Percentiles rank a stretch among this genome's conserved stretches.
phyloP scores from a whole-genome alignment of 768 basidiomycete species.

The Tylopilus subfusipes region DNA sequence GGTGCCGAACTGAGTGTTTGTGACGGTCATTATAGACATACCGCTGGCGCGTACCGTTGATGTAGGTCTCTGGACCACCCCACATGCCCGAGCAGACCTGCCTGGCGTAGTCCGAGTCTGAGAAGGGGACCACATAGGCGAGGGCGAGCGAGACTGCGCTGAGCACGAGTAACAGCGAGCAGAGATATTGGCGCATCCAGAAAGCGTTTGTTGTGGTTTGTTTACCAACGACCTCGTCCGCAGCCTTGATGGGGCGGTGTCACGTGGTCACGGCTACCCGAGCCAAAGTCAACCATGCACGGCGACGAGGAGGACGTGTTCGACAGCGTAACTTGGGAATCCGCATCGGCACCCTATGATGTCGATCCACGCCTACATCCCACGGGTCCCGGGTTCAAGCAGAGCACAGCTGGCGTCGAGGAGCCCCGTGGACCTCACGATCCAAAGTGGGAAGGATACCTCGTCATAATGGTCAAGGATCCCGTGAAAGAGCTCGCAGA shows the following conservation, averaged over 20 bases:
- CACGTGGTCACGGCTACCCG: constrained; percentile 24
- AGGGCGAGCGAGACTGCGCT: constrained; percentile 34
- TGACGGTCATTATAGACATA: constrained; percentile 6
- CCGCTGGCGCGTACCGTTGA: constrained; percentile 60
- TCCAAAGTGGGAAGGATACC: constrained; percentile 89
- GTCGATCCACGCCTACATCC: constrained; percentile 38
- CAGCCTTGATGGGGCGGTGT: constrained; percentile 13
- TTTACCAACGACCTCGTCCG: constrained; percentile 13
- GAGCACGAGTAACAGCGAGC: constrained; percentile 23
- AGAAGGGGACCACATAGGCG: constrained; percentile 63
- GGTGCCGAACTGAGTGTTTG: constrained; percentile 20
- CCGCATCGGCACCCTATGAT: constrained; percentile 58
- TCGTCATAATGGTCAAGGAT: constrained; percentile 80
- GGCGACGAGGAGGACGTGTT: constrained; percentile 89
- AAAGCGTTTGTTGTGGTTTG: constrained; percentile 28
- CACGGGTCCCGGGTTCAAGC: constrained; percentile 74
- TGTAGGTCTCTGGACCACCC: constrained; percentile 71
- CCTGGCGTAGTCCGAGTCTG: constrained; percentile 76
- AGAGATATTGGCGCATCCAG: constrained; percentile 26
- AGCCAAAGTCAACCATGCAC: constrained; percentile 48
- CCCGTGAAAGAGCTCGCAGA: constrained; percentile 95
- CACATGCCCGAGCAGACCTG: constrained; percentile 98
- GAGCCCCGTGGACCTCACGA: constrained; percentile 67
- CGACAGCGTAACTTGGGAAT: constrained; percentile 90
- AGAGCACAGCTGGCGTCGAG: constrained; percentile 68